Conservation (phyloP, 257 asterid species). For the Cruciata laevipes region DNA sequence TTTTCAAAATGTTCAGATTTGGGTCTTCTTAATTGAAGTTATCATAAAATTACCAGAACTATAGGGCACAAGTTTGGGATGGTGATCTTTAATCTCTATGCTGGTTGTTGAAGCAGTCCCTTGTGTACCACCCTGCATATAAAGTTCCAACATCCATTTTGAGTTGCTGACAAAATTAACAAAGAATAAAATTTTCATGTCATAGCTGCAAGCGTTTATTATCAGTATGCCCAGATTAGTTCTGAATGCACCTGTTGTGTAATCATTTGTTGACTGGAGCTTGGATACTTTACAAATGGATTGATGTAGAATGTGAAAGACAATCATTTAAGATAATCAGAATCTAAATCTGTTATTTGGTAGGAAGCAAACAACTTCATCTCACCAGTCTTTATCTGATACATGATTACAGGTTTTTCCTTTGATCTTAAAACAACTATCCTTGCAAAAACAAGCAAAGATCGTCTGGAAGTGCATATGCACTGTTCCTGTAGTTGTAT, state of each 20-base stretch:
- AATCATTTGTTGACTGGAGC: neutral
- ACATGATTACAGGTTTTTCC: slow-evolving; percentile 63
- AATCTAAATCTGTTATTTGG: neutral
- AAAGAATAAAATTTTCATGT: neutral
- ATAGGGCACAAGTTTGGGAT: neutral
- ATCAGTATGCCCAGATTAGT: neutral
- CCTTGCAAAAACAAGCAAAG: slow-evolving; percentile 60
- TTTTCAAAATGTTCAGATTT: neutral
- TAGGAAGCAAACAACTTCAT: neutral
- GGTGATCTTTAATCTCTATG: neutral
- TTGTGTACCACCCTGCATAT: neutral
- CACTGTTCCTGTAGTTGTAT: slow-evolving; percentile 58
- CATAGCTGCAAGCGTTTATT: neutral
- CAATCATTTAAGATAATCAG: neutral
- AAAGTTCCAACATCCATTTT: neutral
- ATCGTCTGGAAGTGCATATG: slow-evolving; percentile 81
- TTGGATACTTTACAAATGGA: neutral
- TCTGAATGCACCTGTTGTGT: neutral
- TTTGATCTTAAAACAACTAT: slow-evolving; percentile 44
- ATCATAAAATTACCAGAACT: neutral
- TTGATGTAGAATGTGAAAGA: neutral
- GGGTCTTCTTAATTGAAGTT: neutral
- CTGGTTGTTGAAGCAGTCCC: neutral
- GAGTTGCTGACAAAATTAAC: neutral
- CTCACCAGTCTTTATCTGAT: neutral